Conservation (phyloP, 192 early-diverging fungal species). For the Spizellomyces punctatus region DNA sequence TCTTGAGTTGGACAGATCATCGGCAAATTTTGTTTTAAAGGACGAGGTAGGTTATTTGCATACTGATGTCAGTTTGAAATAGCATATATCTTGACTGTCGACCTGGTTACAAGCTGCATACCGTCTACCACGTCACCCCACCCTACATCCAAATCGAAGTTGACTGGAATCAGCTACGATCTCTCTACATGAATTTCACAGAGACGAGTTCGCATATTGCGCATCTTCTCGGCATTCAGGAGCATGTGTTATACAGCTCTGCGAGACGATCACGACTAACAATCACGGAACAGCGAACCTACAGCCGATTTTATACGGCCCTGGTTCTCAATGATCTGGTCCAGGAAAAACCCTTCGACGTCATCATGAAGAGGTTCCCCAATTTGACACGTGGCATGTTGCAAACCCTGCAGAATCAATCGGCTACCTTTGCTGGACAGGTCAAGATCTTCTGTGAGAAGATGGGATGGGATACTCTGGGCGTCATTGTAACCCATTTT, state of each 20-base stretch:
- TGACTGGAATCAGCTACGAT: neutral
- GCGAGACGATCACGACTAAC: neutral
- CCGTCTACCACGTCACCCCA: constrained; percentile 22
- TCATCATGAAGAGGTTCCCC: constrained; percentile 34
- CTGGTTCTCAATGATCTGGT: constrained; percentile 43
- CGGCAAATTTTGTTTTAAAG: constrained; percentile 35
- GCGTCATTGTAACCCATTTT: constrained; percentile 30
- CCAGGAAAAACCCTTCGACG: constrained; percentile 37
- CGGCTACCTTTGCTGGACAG: constrained; percentile 51
- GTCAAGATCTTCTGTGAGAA: constrained; percentile 50
- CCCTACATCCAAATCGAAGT: constrained; percentile 19
- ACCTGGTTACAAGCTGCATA: constrained; percentile 16
- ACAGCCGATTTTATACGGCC: constrained; percentile 38
- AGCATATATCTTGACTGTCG: neutral
- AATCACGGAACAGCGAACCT: neutral
- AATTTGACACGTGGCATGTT: constrained; percentile 35
- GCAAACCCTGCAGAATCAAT: constrained; percentile 34
- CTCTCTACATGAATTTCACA: neutral
- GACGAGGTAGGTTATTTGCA: constrained; percentile 24
- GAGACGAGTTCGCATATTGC: neutral
- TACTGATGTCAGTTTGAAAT: no score
- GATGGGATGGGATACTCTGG: constrained; percentile 36
- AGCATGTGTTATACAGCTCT: neutral
- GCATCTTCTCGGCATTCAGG: constrained; percentile 15
- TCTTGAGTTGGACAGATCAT: constrained; percentile 29